Conservation (phyloP, 352 stramenopile species). For the Globisporangium echinulatum region DNA sequence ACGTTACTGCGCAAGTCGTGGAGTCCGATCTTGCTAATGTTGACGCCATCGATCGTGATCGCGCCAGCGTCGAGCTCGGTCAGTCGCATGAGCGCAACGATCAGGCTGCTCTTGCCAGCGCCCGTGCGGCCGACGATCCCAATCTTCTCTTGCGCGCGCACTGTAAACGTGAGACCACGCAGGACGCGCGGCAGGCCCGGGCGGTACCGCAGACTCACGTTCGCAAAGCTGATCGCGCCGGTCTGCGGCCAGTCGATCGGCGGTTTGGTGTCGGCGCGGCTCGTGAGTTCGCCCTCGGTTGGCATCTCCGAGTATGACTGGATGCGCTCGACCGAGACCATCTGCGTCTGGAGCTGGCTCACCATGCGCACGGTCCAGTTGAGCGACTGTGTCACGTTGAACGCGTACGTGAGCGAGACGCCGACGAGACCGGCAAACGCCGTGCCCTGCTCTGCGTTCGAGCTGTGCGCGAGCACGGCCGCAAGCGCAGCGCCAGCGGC, state of each 20-base stretch:
- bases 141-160: slow-evolving; percentile 70
- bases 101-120: slow-evolving; percentile 76
- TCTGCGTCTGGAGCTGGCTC: slow-evolving; percentile 72
- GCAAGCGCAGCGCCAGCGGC: slow-evolving; percentile 42
- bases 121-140: slow-evolving; percentile 60
- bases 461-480: slow-evolving; percentile 46
- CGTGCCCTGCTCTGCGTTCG: slow-evolving; percentile 24
- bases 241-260: slow-evolving; percentile 54
- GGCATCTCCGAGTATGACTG: slow-evolving; percentile 61
- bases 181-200: slow-evolving; percentile 36
- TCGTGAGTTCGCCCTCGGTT: slow-evolving; percentile 76
- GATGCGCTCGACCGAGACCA: slow-evolving; percentile 75
- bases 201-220: slow-evolving; percentile 84
- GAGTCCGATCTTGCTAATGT: slow-evolving; percentile 49
- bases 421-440: slow-evolving; percentile 56
- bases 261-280: slow-evolving; percentile 49
- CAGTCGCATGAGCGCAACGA: slow-evolving; percentile 80
- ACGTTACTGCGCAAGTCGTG: slow-evolving; percentile 48
- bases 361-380: slow-evolving; percentile 74
- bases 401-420: slow-evolving; percentile 75
- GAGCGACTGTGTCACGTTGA: slow-evolving; percentile 70
- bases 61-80: slow-evolving; percentile 58
- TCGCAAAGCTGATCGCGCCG: slow-evolving; percentile 68
- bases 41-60: slow-evolving; percentile 58
- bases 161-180: slow-evolving; percentile 46